Evolutionary conservation across 768 basidiomycete genomes (phyloP).

Genomic region (Rossbeevera mucosa): DNA sequence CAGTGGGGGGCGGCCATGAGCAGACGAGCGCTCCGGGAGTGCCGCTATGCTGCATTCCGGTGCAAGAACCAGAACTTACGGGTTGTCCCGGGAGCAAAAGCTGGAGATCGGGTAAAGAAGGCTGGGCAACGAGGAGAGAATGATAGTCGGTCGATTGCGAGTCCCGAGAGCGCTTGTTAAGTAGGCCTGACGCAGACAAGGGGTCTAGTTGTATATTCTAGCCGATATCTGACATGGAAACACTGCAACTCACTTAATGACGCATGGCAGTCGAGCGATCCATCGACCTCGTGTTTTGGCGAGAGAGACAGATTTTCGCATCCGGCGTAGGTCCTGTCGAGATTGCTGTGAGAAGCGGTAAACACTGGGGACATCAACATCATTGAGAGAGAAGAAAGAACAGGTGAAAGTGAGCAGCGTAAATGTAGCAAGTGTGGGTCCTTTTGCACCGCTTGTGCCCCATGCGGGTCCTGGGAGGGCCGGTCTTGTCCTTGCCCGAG

Average conservation of each 20-base stretch:
- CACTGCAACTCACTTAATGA: slow-evolving; percentile 25
- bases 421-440: slow-evolving; percentile 23
- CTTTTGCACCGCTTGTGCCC: slow-evolving; percentile 26
- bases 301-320: slow-evolving; percentile 13
- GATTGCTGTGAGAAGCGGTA: neutral
- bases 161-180: slow-evolving; percentile 13
- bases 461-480: slow-evolving; percentile 12
- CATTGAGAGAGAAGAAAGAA: slow-evolving; percentile 17
- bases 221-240: neutral
- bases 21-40: slow-evolving; percentile 8
- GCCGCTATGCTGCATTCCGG: slow-evolving; percentile 5
- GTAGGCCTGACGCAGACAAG: slow-evolving; percentile 19
- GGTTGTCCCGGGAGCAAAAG: slow-evolving; percentile 6
- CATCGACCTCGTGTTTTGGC: slow-evolving; percentile 21
- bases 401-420: slow-evolving; percentile 9
- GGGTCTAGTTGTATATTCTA: slow-evolving; percentile 21
- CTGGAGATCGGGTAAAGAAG: slow-evolving; percentile 14
- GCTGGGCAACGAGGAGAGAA: slow-evolving; percentile 3
- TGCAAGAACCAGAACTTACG: slow-evolving; percentile 8
- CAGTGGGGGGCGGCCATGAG: slow-evolving; percentile 23
- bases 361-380: slow-evolving; percentile 18
- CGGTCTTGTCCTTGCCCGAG: slow-evolving; percentile 7
- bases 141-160: slow-evolving; percentile 8
- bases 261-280: slow-evolving; percentile 14
- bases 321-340: slow-evolving; percentile 1